Evolutionary conservation across 2,329 filamentous ascomycete genomes (phyloP).

Genomic region (Ophioceras dolichostomum): DNA sequence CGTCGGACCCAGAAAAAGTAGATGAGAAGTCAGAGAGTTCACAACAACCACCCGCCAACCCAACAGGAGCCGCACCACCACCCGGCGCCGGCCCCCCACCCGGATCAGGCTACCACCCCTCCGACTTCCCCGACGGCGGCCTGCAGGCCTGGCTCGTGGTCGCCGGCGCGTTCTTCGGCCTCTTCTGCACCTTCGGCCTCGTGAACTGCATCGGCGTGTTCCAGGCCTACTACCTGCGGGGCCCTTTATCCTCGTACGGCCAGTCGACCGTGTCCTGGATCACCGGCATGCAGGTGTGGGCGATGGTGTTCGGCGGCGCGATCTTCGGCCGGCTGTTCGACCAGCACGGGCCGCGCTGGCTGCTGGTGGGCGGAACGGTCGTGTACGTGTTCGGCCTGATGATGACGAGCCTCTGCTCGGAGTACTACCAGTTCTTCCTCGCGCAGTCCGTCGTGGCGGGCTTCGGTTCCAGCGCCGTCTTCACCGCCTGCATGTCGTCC

Average conservation of each 20-base stretch:
- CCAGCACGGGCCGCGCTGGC: constrained; percentile 41
- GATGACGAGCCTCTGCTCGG: constrained; percentile 38
- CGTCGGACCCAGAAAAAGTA: too few relatives aligned
- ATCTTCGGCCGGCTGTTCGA: constrained; percentile 36
- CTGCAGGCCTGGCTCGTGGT: constrained; percentile 37
- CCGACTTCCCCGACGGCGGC: constrained; percentile 40
- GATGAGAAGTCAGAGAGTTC: too few relatives aligned
- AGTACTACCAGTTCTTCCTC: constrained; percentile 28
- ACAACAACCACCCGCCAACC: too few relatives aligned
- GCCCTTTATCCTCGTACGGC: constrained; percentile 31
- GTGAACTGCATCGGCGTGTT: constrained; percentile 38
- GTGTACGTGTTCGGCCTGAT: constrained; percentile 46
- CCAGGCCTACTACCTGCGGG: constrained; percentile 39
- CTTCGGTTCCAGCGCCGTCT: constrained; percentile 20
- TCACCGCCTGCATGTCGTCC: constrained; percentile 20
- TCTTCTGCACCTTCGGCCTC: constrained; percentile 26
- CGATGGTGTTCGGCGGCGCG: constrained; percentile 32
- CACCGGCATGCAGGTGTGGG: constrained; percentile 35
- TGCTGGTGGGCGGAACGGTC: constrained; percentile 38
- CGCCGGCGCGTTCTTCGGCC: constrained; percentile 18
- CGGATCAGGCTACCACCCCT: constrained; percentile 21
- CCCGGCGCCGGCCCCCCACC: constrained; percentile 7
- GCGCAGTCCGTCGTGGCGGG: constrained; percentile 20
- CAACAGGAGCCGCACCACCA: not conserved
- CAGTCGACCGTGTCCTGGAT: constrained; percentile 45